Percentiles rank a stretch among this genome's conserved stretches.
Evolutionary conservation across 495 filamentous ascomycete species (phyloP).

Genomic region (Alectoria sarmentosa): DNA sequence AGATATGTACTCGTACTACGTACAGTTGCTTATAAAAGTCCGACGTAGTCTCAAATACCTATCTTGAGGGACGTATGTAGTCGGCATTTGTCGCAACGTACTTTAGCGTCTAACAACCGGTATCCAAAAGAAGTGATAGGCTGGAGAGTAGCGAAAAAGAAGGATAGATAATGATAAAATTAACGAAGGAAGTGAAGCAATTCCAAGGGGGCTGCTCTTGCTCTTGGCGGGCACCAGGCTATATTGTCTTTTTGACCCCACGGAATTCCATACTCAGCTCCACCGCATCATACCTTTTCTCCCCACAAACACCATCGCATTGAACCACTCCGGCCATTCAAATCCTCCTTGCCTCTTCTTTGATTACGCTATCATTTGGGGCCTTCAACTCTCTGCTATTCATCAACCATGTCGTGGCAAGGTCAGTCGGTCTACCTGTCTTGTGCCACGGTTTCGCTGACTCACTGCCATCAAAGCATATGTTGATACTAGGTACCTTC

Average conservation of each 20-base stretch:
- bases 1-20: not conserved
- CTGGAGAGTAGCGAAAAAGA: not conserved
- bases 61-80: too few relatives aligned
- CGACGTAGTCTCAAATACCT: not conserved
- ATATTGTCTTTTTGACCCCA: not conserved
- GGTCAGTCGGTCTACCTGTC: conserved; percentile 35
- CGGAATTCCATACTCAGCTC: not conserved
- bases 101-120: not conserved
- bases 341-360: not conserved
- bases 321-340: not conserved
- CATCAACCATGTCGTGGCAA: conserved; percentile 47
- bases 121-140: too few relatives aligned
- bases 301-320: not conserved
- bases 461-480: conserved; percentile 43
- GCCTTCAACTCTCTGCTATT: not conserved
- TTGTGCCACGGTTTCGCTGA: conserved; percentile 10
- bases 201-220: not conserved
- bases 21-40: not conserved
- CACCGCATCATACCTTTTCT: too few relatives aligned
- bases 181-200: not conserved
- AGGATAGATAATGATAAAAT: too few relatives aligned
- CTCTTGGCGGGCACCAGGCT: conserved; percentile 1
- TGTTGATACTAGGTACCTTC: conserved; percentile 56
- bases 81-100: not conserved
- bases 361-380: not conserved